Evolutionary conservation across 768 basidiomycete genomes (phyloP), one percentile per base, ranked within the genome.

Genomic region (Cystofilobasidium ferigula): DNA sequence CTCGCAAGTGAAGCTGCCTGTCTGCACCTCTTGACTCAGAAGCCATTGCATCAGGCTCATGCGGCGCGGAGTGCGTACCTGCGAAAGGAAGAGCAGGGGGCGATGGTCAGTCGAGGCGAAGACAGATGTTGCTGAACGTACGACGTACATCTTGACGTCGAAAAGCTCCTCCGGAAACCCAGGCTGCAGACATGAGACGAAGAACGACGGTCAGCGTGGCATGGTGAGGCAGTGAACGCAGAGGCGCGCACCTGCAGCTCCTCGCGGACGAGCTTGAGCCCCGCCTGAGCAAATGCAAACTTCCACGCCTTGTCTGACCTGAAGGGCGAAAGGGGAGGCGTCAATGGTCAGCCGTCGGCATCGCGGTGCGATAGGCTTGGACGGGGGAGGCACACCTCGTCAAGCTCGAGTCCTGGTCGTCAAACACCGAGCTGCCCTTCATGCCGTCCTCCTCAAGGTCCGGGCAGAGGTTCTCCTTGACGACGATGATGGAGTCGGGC

Each of bases 261-360:
- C 69, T 95, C 85, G 70, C 81, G 77, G 16, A 92, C 74, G 30
- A 98, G 75, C 8, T 73, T 80, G 47, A 98, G 76, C 12, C 87
- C 89, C 8, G 91, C 89, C 57, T 81, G 76, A 40, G 78, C 72
- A 74, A 99, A 98, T 24, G 86, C 77, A 6, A 78, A 74, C 72
- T 88, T 86, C 86, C 90, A 97, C 32, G 85, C 84, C 66, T 78
- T 74, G 76, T 93, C 87, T 9, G 91, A 94, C 73, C 93, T 95
- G 71, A 57, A n/a, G 35, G 1, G 32, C n/a, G 26, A 35, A 48
- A 43, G 32, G 8, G 26, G 26, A 12, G 22, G 20, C 51, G 8
- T 26, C 12, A 61, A 34, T 14, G 20, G 36, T 6, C 18, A 7
- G 26, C 34, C 18, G 36, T 22, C 13, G 5, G 38, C 40, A 51